These are phyloP conservation scores for Yarrowia bubula DNA, from an alignment of 805 yeast genomes.

Conservation along the genomic window DNA sequence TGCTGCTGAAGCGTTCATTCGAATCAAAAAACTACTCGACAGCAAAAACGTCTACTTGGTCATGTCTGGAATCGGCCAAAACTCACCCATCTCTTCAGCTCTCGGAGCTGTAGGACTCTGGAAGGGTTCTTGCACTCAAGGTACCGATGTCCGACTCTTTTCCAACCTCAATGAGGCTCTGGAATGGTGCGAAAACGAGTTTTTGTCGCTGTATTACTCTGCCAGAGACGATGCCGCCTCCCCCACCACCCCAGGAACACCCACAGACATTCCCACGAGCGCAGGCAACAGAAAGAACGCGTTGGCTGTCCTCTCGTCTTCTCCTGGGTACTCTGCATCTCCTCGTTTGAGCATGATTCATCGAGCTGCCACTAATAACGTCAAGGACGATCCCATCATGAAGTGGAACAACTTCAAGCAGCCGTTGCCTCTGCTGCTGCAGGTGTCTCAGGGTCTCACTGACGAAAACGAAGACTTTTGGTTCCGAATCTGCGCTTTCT, in stretches of 20 bases:
- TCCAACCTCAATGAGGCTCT: slow-evolving; percentile 79
- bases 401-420: slow-evolving; percentile 43
- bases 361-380: slow-evolving; percentile 39
- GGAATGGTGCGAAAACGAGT: slow-evolving; percentile 96
- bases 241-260: neutral
- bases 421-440: slow-evolving; percentile 64
- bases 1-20: slow-evolving; percentile 92
- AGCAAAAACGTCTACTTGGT: slow-evolving; percentile 69
- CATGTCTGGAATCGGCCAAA: slow-evolving; percentile 71
- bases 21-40: slow-evolving; percentile 74
- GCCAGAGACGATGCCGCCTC: slow-evolving; percentile 35
- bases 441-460: slow-evolving; percentile 56
- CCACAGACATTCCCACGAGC: neutral
- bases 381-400: slow-evolving; percentile 36
- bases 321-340: slow-evolving; percentile 33
- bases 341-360: slow-evolving; percentile 36
- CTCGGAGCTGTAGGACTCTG: slow-evolving; percentile 82
- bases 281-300: slow-evolving; percentile 6
- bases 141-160: slow-evolving; percentile 56
- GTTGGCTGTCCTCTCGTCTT: neutral
- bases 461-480: slow-evolving; percentile 55
- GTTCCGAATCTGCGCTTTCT: slow-evolving; percentile 57
- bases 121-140: slow-evolving; percentile 45
- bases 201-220: slow-evolving; percentile 60
- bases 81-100: slow-evolving; percentile 64